Conservation (phyloP, 192 early-diverging fungal genomes). For the Powellomyces hirtus region DNA sequence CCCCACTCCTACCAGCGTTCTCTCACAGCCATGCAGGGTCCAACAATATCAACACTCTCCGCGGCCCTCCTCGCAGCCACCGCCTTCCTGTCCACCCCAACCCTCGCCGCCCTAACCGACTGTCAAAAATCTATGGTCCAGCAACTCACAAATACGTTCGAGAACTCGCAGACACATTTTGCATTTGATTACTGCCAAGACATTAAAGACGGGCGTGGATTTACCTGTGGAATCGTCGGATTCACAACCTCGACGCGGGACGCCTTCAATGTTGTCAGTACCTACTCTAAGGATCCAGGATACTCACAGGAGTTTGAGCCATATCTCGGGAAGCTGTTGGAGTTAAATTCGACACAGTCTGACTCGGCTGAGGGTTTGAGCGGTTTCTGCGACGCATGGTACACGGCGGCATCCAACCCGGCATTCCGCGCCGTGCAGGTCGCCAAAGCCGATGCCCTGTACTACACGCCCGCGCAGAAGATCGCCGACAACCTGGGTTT, state of each 20-base stretch:
- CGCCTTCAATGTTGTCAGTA: slow-evolving; percentile 45
- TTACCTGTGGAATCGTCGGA: slow-evolving; percentile 47
- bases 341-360: slow-evolving; percentile 20
- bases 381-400: slow-evolving; percentile 49
- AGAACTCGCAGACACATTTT: slow-evolving; percentile 36
- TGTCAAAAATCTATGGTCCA: slow-evolving; percentile 47
- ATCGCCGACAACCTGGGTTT: slow-evolving; percentile 34
- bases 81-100: neutral
- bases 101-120: slow-evolving; percentile 26
- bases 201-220: slow-evolving; percentile 43
- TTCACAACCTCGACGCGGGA: slow-evolving; percentile 53
- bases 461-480: slow-evolving; percentile 37
- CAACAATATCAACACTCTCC: no score
- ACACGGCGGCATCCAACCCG: slow-evolving; percentile 27
- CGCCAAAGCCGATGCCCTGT: slow-evolving; percentile 33
- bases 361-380: slow-evolving; percentile 36
- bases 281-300: slow-evolving; percentile 37
- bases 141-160: slow-evolving; percentile 49
- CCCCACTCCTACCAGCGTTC: no score
- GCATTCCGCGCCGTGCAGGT: slow-evolving; percentile 45
- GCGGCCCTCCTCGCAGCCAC: neutral
- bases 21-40: neutral
- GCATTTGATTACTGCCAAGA: slow-evolving; percentile 43
- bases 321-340: slow-evolving; percentile 18
- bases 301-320: slow-evolving; percentile 34